These are phyloP conservation scores for Nemophila menziesii DNA, from an alignment of 257 asterid species.

Conservation along the genomic window DNA sequence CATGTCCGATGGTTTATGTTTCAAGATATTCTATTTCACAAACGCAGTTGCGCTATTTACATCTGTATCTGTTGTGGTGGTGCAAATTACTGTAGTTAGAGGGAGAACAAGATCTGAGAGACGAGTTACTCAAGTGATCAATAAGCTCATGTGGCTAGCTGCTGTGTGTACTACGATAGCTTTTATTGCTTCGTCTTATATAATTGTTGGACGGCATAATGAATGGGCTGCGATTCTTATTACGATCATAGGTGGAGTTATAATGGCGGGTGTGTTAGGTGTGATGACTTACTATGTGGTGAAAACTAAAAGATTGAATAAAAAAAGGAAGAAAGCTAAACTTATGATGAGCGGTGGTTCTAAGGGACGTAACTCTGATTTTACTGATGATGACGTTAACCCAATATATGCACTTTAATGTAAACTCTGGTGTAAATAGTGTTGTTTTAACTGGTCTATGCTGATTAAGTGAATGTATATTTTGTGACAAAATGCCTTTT, in stretches of 20 bases:
- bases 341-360: constrained; percentile 24
- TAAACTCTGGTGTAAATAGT: constrained; percentile 1
- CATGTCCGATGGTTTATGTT: constrained; percentile 23
- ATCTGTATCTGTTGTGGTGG: constrained; percentile 64
- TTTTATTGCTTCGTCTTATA: constrained; percentile 50
- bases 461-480: not conserved
- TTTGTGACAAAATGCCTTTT: too few species aligned
- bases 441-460: not conserved
- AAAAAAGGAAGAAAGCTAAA: constrained; percentile 46
- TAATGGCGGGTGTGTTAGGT: constrained; percentile 53
- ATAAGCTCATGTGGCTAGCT: constrained; percentile 74
- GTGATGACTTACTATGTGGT: constrained; percentile 61
- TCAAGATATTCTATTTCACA: constrained; percentile 49
- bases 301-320: constrained; percentile 37
- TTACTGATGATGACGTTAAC: constrained; percentile 35
- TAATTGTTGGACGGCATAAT: constrained; percentile 43
- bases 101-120: constrained; percentile 58
- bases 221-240: constrained; percentile 59
- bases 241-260: constrained; percentile 38
- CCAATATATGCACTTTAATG: constrained; percentile 58
- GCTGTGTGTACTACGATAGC: constrained; percentile 65
- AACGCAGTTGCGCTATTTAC: constrained; percentile 66
- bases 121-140: constrained; percentile 52
- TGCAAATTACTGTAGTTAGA: constrained; percentile 69
- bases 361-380: constrained; percentile 26